phyloP scores from a whole-genome alignment of 2,329 filamentous ascomycete genomes.

The Fusarium liriodendri region DNA sequence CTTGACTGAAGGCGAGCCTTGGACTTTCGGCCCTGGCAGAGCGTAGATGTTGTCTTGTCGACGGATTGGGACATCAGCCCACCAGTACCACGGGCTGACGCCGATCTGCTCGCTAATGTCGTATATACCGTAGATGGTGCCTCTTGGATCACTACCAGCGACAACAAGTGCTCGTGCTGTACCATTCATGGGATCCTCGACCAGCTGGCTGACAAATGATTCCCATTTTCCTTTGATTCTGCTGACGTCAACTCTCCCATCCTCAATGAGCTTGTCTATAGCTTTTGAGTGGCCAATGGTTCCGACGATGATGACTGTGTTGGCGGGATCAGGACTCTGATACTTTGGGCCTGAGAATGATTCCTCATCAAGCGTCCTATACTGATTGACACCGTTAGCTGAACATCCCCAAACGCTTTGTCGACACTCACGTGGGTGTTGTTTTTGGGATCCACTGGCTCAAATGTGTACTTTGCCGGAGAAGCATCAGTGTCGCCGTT shows the following conservation, averaged over 20 bases:
- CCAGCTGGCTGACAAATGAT: conserved; percentile 69
- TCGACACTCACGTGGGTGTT: conserved; percentile 56
- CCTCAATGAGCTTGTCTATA: conserved; percentile 67
- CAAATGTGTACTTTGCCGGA: conserved; percentile 55
- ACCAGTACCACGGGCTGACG: conserved; percentile 67
- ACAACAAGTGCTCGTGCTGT: conserved; percentile 62
- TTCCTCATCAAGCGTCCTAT: conserved; percentile 29
- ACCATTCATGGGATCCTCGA: conserved; percentile 58
- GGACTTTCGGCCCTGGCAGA: conserved; percentile 45
- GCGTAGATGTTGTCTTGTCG: conserved; percentile 61
- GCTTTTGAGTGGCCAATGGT: conserved; percentile 73
- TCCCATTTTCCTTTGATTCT: conserved; percentile 75
- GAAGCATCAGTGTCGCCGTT: conserved; percentile 55
- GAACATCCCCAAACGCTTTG: not conserved
- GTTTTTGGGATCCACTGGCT: conserved; percentile 57
- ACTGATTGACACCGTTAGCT: conserved; percentile 3
- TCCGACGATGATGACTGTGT: conserved; percentile 73
- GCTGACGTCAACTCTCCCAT: conserved; percentile 67
- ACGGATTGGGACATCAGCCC: conserved; percentile 66
- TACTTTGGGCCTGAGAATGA: conserved; percentile 55
- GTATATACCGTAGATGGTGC: conserved; percentile 71
- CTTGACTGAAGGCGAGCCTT: conserved; percentile 65
- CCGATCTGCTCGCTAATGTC: conserved; percentile 71
- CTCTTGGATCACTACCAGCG: conserved; percentile 68
- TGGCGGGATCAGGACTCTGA: conserved; percentile 53